Evolutionary conservation across 73 alveolate species (phyloP).

Genomic region (Tetrahymena malaccensis): DNA sequence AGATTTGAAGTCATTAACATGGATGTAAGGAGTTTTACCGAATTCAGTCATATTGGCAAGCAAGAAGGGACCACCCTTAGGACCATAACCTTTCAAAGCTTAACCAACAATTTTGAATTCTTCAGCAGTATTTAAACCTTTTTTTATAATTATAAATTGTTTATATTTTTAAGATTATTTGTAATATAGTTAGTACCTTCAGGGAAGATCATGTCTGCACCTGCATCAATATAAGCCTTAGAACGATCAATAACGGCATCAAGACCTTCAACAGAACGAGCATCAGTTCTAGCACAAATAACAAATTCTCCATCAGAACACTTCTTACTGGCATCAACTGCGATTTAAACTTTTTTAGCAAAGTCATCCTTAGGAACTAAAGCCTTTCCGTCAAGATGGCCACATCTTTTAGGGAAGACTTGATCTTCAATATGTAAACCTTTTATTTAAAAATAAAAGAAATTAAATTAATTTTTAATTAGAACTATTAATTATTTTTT

Average conservation of each 20-base stretch:
- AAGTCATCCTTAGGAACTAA: slow-evolving; percentile 58
- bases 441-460: not conserved
- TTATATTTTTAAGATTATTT: not conserved
- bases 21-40: slow-evolving; percentile 71
- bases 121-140: slow-evolving; percentile 23
- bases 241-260: slow-evolving; percentile 56
- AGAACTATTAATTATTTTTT: no score
- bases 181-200: slow-evolving; percentile 61
- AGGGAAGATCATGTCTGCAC: slow-evolving; percentile 97
- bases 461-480: no score
- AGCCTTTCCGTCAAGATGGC: slow-evolving; percentile 88
- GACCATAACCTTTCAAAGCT: slow-evolving; percentile 10
- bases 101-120: slow-evolving; percentile 34
- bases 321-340: slow-evolving; percentile 55
- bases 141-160: not conserved
- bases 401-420: slow-evolving; percentile 92
- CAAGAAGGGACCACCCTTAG: slow-evolving; percentile 7
- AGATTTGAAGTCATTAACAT: slow-evolving; percentile 38
- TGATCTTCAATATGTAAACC: slow-evolving; percentile 47
- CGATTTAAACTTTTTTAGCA: slow-evolving; percentile 53
- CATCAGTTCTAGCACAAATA: slow-evolving; percentile 94
- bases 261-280: slow-evolving; percentile 73
- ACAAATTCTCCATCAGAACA: slow-evolving; percentile 86
- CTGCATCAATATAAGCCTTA: slow-evolving; percentile 77
- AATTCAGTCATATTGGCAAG: slow-evolving; percentile 87